Conservation (phyloP, 257 asterid species). For the Capsicum baccatum region DNA sequence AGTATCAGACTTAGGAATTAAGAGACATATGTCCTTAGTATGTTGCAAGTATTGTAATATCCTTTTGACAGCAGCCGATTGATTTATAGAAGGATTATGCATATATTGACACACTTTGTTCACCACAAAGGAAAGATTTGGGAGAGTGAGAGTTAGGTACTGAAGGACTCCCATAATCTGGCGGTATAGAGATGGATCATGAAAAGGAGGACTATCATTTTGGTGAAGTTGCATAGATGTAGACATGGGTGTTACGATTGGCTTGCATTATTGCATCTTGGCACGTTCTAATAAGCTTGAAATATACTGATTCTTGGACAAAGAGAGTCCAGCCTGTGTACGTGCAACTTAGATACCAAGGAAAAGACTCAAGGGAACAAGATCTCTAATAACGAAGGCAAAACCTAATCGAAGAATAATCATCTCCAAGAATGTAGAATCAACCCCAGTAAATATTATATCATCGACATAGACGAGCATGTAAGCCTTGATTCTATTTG, state of each 20-base stretch:
- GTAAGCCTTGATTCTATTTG: background rate
- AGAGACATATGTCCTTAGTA: no score
- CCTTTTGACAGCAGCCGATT: background rate
- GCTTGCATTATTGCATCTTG: background rate
- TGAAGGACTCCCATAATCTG: background rate
- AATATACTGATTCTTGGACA: no score
- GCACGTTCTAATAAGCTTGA: no score
- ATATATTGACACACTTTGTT: background rate
- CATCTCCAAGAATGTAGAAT: background rate
- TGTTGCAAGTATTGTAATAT: background rate
- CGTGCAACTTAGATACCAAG: background rate
- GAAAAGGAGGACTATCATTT: background rate
- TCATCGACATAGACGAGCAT: no score
- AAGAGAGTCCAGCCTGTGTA: no score
- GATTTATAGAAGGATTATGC: background rate
- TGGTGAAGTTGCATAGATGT: background rate
- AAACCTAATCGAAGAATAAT: background rate
- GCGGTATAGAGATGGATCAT: background rate
- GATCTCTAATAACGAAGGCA: background rate
- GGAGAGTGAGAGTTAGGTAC: background rate
- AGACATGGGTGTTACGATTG: background rate
- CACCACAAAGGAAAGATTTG: background rate
- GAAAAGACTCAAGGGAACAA: background rate
- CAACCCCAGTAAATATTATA: no score
- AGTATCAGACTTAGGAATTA: background rate